Base-by-base conservation (phyloP, 2,329 filamentous ascomycete species). In the Golovinomyces cichoracearum region DNA sequence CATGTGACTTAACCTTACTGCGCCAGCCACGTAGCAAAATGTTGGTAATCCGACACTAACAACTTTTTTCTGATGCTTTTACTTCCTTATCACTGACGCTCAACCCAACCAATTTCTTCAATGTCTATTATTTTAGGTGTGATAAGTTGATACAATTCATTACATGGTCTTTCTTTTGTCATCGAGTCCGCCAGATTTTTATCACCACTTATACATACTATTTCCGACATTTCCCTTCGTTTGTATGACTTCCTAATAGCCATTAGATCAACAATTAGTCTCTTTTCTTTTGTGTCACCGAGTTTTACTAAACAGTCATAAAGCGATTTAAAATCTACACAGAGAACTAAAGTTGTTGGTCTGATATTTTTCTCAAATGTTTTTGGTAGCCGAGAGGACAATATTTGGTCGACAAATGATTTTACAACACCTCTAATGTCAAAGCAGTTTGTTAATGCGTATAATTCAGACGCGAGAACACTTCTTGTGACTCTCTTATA, bases 291-390 rank as follows among this genome's bases (percentile, higher is more conserved):
- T 5, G 21, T 29, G n/a, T 6, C 10, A 4, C 44, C 44, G 13
- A 46, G 25, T 12, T 37, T 47, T 17, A 47, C 26, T 19, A 47
- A n/a, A 26, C 45, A 47, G 45, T 47, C 29, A 22, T 47, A 47
- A 9, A 37, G 15, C 7, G 15, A 37, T 37, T 37, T 37, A 37
- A 15, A 37, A 17, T 37, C 33, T 5, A n/a, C 15, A 37, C 15
- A 37, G 5, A 37, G 5, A 9, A 17, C n/a, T 37, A 37, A 15
- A 37, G 33, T 5, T 37, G 5, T 37, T 10, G 7, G 9, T 5
- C 7, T 37, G 5, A 10, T 10, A 10, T 37, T 37, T n/a, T 37
- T 37, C 7, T 37, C n/a, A 37, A 37, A 5, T 10, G 6, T 29
- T 37, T 37, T 9, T 37, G 15, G 27, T 6, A 29, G 13, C 27